Evolutionary conservation across 129 eudicot genomes (phyloP).

Genomic region (Heracleum sosnowskyi): DNA sequence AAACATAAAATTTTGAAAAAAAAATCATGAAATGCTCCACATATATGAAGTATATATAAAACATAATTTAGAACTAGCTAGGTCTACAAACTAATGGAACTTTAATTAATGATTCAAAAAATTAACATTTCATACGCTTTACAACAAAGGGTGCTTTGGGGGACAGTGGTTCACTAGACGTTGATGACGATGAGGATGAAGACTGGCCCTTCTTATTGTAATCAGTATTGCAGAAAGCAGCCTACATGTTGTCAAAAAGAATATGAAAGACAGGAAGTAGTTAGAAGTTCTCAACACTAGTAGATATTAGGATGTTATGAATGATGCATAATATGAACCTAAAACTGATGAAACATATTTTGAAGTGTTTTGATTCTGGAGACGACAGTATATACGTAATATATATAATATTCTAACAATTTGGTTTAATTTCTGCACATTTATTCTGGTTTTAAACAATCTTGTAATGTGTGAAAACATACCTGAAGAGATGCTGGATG

Average conservation of each 20-base stretch:
- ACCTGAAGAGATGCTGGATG: constrained; percentile 56
- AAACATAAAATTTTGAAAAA: neutral
- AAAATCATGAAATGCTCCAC: neutral
- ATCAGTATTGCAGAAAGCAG: constrained; percentile 42
- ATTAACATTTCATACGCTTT: constrained; percentile 39
- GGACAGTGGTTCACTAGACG: constrained; percentile 60
- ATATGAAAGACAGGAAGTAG: neutral
- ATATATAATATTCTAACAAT: too few relatives aligned
- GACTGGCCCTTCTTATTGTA: constrained; percentile 52
- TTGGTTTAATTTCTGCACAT: neutral
- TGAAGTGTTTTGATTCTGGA: neutral
- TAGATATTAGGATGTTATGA: neutral
- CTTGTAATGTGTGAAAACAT: neutral
- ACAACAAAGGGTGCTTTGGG: constrained; percentile 90
- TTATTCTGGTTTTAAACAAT: neutral
- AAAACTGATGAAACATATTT: neutral
- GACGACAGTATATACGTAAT: too few relatives aligned
- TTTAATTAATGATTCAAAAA: neutral
- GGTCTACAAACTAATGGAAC: neutral
- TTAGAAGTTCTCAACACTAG: neutral
- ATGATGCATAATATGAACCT: neutral
- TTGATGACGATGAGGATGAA: constrained; percentile 62
- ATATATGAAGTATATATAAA: too few relatives aligned
- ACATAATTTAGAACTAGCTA: neutral
- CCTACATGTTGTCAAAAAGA: constrained; percentile 13